These are phyloP conservation scores for Aquilaria agallochum DNA, from an alignment of 441 rosid species.

Conservation along the genomic window DNA sequence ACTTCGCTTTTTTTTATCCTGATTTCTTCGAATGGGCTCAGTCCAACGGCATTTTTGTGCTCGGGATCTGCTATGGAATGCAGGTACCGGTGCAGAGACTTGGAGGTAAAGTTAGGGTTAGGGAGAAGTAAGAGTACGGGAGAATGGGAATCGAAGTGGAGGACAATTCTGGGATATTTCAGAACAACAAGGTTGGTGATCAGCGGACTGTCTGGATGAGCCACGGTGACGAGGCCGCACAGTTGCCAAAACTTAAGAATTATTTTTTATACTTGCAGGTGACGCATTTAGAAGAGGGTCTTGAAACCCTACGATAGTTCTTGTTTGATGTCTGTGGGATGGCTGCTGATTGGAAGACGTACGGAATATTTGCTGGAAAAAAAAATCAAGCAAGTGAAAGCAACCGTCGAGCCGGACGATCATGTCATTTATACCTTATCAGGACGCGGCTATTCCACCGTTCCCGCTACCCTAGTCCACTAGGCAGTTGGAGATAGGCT, in stretches of 20 bases:
- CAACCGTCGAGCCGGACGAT: constrained; percentile 61
- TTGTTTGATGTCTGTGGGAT: constrained; percentile 75
- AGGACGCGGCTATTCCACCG: constrained; percentile 92
- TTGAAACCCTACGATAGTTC: constrained; percentile 72
- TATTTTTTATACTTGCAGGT: constrained; percentile 39
- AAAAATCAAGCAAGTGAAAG: constrained; percentile 65
- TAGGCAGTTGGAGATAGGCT: constrained; percentile 91
- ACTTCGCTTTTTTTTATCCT: constrained; percentile 59
- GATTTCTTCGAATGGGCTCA: constrained; percentile 78
- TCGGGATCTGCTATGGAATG: constrained; percentile 85
- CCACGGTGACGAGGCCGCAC: constrained; percentile 77
- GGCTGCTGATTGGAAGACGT: constrained; percentile 59
- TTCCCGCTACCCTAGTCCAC: constrained; percentile 94
- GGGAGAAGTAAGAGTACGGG: constrained; percentile 86
- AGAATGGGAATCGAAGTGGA: constrained; percentile 86
- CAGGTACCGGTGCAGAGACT: constrained; percentile 77
- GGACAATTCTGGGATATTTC: constrained; percentile 43
- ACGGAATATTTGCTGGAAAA: constrained; percentile 87
- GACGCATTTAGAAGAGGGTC: constrained; percentile 86
- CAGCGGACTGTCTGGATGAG: constrained; percentile 93
- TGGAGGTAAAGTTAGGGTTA: constrained; percentile 70
- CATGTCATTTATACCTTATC: constrained; percentile 89
- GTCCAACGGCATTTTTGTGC: constrained; percentile 46
- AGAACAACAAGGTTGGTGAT: constrained; percentile 54
- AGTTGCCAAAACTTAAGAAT: constrained; percentile 32